A percentile compares a stretch with the other conserved stretches of the same genome.
Evolutionary conservation across 495 filamentous ascomycete genomes (phyloP).

Genomic region (Lasiosphaeria hispida): DNA sequence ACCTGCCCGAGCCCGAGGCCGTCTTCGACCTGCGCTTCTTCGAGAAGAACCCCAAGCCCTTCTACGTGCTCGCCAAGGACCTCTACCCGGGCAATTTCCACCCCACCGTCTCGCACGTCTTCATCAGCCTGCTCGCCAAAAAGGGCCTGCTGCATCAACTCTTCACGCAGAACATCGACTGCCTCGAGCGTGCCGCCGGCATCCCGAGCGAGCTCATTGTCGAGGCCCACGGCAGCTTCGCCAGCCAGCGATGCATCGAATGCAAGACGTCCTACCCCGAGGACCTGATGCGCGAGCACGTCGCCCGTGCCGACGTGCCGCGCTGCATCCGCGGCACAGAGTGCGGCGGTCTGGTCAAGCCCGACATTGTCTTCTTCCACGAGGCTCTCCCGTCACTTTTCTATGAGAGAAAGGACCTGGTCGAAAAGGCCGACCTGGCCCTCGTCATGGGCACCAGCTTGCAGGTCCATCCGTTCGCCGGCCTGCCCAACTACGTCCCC

Average conservation of each 20-base stretch:
- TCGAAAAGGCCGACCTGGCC: constrained; percentile 68
- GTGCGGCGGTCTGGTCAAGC: constrained; percentile 86
- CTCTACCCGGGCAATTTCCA: constrained; percentile 88
- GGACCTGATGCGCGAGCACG: constrained; percentile 65
- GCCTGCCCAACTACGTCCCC: constrained; percentile 62
- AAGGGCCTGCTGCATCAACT: constrained; percentile 78
- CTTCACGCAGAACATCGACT: constrained; percentile 98
- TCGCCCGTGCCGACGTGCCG: constrained; percentile 64
- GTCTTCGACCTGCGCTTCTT: constrained; percentile 90
- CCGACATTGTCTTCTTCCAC: constrained; percentile 95
- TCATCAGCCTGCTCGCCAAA: constrained; percentile 67
- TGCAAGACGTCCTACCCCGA: constrained; percentile 71
- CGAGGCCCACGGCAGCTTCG: constrained; percentile 95
- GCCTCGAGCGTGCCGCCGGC: constrained; percentile 84
- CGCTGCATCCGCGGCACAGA: constrained; percentile 47
- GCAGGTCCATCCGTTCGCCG: constrained; percentile 85
- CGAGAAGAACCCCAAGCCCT: constrained; percentile 75
- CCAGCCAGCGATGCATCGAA: constrained; percentile 83
- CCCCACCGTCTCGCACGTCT: constrained; percentile 84
- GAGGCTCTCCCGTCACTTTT: constrained; percentile 71
- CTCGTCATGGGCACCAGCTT: constrained; percentile 93
- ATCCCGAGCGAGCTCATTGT: constrained; percentile 77
- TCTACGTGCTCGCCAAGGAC: constrained; percentile 88
- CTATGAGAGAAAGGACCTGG: constrained; percentile 54
- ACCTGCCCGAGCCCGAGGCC: constrained; percentile 75